A percentile compares a stretch with the other conserved stretches of the same genome.
These are phyloP conservation scores for Plectosphaerella cucumerina DNA, from an alignment of 2,329 filamentous ascomycete species.

Conservation along the genomic window DNA sequence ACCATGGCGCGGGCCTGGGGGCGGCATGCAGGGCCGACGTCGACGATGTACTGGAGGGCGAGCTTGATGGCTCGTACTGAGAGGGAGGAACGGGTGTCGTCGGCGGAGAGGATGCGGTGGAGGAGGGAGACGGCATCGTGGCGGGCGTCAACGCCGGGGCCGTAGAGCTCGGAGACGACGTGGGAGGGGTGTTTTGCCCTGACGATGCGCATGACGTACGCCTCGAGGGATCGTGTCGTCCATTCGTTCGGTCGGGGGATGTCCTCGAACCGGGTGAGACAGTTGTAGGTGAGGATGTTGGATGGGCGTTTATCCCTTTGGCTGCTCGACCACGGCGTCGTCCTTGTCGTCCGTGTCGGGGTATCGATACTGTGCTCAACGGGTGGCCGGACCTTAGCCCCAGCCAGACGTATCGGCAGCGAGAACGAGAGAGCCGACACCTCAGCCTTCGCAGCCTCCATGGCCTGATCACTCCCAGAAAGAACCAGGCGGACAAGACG, in stretches of 20 bases:
- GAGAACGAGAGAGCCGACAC: background rate
- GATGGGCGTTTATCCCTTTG: constrained; percentile 2
- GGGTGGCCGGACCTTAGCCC: background rate
- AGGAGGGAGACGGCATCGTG: constrained; percentile 34
- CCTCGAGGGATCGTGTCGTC: constrained; percentile 35
- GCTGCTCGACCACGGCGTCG: constrained; percentile 4
- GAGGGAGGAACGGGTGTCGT: constrained; percentile 23
- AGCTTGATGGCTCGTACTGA: constrained; percentile 36
- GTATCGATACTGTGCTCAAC: background rate
- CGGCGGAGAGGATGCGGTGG: constrained; percentile 31
- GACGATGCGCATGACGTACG: constrained; percentile 37
- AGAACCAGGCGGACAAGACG: constrained; percentile 1
- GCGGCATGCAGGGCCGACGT: constrained; percentile 18
- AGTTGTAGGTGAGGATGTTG: background rate
- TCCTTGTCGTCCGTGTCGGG: background rate
- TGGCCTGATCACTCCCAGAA: constrained; percentile 8
- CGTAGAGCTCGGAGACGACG: constrained; percentile 29
- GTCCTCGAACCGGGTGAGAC: constrained; percentile 25
- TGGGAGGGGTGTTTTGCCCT: constrained; percentile 29
- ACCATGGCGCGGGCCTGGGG: constrained; percentile 28
- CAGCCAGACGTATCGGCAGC: background rate
- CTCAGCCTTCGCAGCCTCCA: constrained; percentile 6
- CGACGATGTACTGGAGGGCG: constrained; percentile 37
- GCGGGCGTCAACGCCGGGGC: constrained; percentile 26
- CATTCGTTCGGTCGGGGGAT: constrained; percentile 34